Conservation (phyloP, 768 basidiomycete species). For the Mycena kentingensis region DNA sequence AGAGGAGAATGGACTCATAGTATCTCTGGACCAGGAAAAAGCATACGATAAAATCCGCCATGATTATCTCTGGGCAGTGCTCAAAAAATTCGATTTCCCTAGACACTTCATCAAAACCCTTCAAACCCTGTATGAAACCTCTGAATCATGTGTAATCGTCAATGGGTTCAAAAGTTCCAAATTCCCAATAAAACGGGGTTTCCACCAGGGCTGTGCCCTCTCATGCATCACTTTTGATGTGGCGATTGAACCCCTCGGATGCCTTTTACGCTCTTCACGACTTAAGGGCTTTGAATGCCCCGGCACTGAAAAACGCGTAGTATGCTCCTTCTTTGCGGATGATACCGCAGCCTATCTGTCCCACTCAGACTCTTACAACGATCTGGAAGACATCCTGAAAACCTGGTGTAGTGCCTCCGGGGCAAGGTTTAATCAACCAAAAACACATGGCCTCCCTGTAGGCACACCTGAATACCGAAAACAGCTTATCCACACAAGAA, state of each 20-base stretch:
- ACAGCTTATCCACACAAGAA: too few species aligned
- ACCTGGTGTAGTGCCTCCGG: slow-evolving; percentile 37
- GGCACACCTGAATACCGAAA: too few species aligned
- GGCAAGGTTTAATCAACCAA: too few species aligned
- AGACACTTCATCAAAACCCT: slow-evolving; percentile 16
- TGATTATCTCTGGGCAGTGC: slow-evolving; percentile 13
- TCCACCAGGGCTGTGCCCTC: slow-evolving; percentile 38
- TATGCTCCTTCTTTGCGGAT: slow-evolving; percentile 42
- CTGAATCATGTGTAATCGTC: slow-evolving; percentile 5
- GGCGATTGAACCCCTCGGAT: slow-evolving; percentile 42
- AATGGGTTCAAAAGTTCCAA: slow-evolving; percentile 19
- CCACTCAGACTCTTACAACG: slow-evolving; percentile 27
- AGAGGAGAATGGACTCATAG: slow-evolving; percentile 13
- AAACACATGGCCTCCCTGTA: too few species aligned
- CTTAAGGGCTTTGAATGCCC: slow-evolving; percentile 30
- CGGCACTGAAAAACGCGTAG: slow-evolving; percentile 22
- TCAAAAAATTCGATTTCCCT: slow-evolving; percentile 8
- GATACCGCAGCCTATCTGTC: slow-evolving; percentile 42
- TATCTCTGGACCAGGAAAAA: too few species aligned
- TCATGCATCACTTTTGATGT: slow-evolving; percentile 43
- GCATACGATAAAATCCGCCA: too few species aligned
- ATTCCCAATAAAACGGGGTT: slow-evolving; percentile 18
- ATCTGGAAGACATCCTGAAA: slow-evolving; percentile 30
- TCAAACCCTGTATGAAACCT: slow-evolving; percentile 19
- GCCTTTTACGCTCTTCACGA: slow-evolving; percentile 29